Conservation (phyloP, 2,329 filamentous ascomycete genomes). For the Albophoma yamanashiensis region DNA sequence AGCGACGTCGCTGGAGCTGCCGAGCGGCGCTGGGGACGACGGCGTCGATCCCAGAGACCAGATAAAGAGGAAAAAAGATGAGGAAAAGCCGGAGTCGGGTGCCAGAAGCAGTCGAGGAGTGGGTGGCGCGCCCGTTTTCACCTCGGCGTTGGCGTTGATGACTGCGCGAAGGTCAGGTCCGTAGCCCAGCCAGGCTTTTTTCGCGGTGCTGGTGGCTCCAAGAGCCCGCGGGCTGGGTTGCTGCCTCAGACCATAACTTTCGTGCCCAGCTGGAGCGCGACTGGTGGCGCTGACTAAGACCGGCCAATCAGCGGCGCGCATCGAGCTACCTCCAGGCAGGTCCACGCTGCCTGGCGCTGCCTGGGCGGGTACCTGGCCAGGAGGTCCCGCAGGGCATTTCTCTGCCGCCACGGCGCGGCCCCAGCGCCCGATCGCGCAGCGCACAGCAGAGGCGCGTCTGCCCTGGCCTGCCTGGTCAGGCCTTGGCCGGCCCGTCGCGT, state of each 20-base stretch:
- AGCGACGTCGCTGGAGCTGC: background rate
- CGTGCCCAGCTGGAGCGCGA: slow-evolving; percentile 16
- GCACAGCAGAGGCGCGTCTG: slow-evolving; percentile 1
- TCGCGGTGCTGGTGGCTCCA: slow-evolving; percentile 7
- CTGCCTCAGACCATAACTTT: slow-evolving; percentile 24
- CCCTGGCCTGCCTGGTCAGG: background rate
- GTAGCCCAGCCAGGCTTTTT: slow-evolving; percentile 20
- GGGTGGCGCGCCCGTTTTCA: slow-evolving; percentile 18
- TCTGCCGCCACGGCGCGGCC: background rate
- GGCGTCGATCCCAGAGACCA: background rate
- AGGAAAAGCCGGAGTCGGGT: slow-evolving; percentile 4
- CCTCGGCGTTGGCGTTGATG: slow-evolving; percentile 8
- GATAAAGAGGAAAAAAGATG: slow-evolving; percentile 7
- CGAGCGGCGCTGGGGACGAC: background rate
- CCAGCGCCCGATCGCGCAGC: background rate
- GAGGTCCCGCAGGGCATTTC: slow-evolving; percentile 8
- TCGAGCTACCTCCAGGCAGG: slow-evolving; percentile 11
- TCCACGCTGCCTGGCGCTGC: slow-evolving; percentile 19
- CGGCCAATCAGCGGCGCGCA: slow-evolving; percentile 16
- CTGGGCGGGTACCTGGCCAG: slow-evolving; percentile 13
- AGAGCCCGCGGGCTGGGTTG: slow-evolving; percentile 9
- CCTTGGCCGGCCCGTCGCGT: slow-evolving; percentile 1
- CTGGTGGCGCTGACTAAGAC: slow-evolving; percentile 11
- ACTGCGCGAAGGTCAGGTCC: background rate
- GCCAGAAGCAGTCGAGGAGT: slow-evolving; percentile 8